phyloP scores from a whole-genome alignment of 306 rosid genomes.

The Trifolium pratense region DNA sequence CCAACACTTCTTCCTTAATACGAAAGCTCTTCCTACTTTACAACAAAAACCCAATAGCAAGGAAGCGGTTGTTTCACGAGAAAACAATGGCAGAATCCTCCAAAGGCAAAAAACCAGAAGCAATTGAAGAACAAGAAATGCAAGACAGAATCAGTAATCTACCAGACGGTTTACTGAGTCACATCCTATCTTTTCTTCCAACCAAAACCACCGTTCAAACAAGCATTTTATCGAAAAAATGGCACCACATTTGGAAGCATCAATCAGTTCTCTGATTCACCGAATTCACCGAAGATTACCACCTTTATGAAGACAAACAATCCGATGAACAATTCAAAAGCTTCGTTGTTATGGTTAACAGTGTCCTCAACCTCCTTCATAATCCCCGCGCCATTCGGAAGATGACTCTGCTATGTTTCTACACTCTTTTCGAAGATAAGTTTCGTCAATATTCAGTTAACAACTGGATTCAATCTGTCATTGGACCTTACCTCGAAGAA shows the following conservation, averaged over 20 bases:
- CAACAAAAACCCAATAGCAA: too few relatives aligned
- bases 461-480: not conserved
- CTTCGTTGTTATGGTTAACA: not conserved
- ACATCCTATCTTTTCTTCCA: conserved; percentile 32
- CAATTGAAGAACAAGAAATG: not conserved
- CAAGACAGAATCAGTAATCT: not conserved
- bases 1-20: too few relatives aligned
- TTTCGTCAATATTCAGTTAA: not conserved
- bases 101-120: not conserved
- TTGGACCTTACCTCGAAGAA: not conserved
- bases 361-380: not conserved
- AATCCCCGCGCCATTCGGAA: not conserved
- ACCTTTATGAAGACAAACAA: too few relatives aligned
- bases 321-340: too few relatives aligned
- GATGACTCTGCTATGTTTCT: not conserved
- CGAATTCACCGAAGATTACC: not conserved
- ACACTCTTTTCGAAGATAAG: not conserved
- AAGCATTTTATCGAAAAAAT: too few relatives aligned
- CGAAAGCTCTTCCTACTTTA: too few relatives aligned
- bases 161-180: conserved; percentile 23
- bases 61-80: too few relatives aligned
- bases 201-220: not conserved
- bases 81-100: not conserved
- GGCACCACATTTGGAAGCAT: not conserved
- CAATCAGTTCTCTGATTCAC: not conserved